These are phyloP conservation scores for Diaporthe vexans DNA, from an alignment of 2,329 filamentous ascomycete species.

Conservation along the genomic window DNA sequence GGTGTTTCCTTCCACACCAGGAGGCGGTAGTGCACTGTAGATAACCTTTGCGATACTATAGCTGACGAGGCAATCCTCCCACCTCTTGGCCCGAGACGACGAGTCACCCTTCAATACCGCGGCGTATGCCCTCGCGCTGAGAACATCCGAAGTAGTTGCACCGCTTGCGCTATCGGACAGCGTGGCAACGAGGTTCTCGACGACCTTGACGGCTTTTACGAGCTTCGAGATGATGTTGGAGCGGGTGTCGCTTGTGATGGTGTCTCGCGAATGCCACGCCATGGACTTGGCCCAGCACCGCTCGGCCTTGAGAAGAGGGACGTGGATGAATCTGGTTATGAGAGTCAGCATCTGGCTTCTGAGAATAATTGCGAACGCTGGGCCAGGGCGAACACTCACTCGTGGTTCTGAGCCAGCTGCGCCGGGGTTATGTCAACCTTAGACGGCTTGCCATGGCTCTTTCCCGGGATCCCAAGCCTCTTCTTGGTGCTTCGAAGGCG, in stretches of 20 bases:
- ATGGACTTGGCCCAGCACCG: conserved; percentile 85
- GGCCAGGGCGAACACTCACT: conserved; percentile 67
- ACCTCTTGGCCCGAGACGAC: conserved; percentile 89
- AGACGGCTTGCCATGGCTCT: conserved; percentile 87
- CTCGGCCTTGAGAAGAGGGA: conserved; percentile 89
- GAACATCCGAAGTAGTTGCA: conserved; percentile 77
- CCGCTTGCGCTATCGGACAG: conserved; percentile 76
- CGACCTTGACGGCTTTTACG: conserved; percentile 81
- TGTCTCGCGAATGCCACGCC: conserved; percentile 96
- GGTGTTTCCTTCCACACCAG: conserved; percentile 76
- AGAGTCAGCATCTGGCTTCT: conserved; percentile 17
- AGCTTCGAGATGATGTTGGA: conserved; percentile 91
- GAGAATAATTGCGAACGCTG: no score
- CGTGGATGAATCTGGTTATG: conserved; percentile 74
- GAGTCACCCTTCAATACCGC: conserved; percentile 82
- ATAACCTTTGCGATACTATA: conserved; percentile 85
- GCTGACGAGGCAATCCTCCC: conserved; percentile 81
- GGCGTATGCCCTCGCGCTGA: conserved; percentile 90
- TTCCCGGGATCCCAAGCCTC: conserved; percentile 86
- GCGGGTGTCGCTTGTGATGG: conserved; percentile 83
- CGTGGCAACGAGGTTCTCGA: conserved; percentile 75
- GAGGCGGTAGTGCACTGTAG: conserved; percentile 80
- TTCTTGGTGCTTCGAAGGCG: conserved; percentile 86
- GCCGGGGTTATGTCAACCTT: conserved; percentile 80
- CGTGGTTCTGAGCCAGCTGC: conserved; percentile 80